Evolutionary conservation across 2,329 filamentous ascomycete species (phyloP).

Genomic region (Xylariomycetidae sp.): DNA sequence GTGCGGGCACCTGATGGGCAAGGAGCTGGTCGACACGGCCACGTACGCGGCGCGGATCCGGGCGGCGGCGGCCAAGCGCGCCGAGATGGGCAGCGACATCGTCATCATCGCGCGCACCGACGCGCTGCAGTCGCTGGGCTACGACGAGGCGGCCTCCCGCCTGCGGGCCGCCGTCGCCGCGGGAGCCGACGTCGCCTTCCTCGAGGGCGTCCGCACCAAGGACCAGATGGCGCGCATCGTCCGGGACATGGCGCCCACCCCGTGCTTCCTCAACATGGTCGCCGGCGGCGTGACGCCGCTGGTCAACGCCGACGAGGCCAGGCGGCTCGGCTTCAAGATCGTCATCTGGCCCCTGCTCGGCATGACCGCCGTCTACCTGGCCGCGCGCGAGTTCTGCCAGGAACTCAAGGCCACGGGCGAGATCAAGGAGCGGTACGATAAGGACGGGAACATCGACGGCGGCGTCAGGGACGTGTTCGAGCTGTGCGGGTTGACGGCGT

Average conservation of each 20-base stretch:
- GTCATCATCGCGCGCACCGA: conserved; percentile 58
- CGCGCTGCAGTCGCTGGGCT: conserved; percentile 46
- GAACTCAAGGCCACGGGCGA: conserved; percentile 27
- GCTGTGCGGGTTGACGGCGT: conserved; percentile 6
- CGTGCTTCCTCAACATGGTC: conserved; percentile 29
- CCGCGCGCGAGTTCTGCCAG: conserved; percentile 24
- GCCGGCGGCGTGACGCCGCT: conserved; percentile 28
- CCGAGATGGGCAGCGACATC: conserved; percentile 42
- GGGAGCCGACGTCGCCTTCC: conserved; percentile 49
- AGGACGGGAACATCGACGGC: conserved; percentile 20
- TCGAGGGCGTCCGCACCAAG: conserved; percentile 45
- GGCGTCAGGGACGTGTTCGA: conserved; percentile 24
- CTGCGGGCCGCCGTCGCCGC: conserved; percentile 40
- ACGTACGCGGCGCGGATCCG: conserved; percentile 26
- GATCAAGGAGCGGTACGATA: conserved; percentile 21
- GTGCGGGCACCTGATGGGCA: conserved; percentile 34
- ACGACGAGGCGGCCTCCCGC: conserved; percentile 43
- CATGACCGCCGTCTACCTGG: conserved; percentile 26
- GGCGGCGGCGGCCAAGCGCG: conserved; percentile 27
- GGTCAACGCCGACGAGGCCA: conserved; percentile 20
- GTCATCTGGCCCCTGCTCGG: conserved; percentile 29
- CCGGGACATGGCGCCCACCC: conserved; percentile 28
- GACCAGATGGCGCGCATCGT: conserved; percentile 38
- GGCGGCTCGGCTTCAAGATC: conserved; percentile 24
- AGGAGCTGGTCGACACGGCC: conserved; percentile 27